Evolutionary conservation across 2,329 filamentous ascomycete genomes (phyloP).

Genomic region (Penicillium brasilianum): DNA sequence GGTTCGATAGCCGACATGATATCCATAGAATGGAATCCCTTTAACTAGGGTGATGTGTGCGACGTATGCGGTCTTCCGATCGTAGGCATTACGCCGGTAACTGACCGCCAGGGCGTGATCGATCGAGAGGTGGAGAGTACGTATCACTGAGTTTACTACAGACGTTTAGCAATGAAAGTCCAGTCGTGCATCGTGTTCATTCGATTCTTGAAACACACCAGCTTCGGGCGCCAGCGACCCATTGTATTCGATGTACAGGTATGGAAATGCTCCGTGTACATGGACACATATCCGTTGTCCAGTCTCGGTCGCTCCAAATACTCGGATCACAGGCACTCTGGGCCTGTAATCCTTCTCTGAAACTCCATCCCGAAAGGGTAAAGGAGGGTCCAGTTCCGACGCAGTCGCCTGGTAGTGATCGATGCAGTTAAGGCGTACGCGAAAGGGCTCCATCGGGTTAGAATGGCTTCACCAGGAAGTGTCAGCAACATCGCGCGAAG

Average conservation of each 20-base stretch:
- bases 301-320: constrained; percentile 91
- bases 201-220: constrained; percentile 58
- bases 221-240: constrained; percentile 69
- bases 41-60: constrained; percentile 92
- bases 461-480: constrained; percentile 26
- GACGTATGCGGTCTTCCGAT: constrained; percentile 74
- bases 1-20: constrained; percentile 86
- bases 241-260: constrained; percentile 87
- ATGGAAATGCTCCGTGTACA: constrained; percentile 93
- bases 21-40: constrained; percentile 94
- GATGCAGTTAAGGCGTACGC: constrained; percentile 91
- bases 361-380: constrained; percentile 68
- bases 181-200: neutral
- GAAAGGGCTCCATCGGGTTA: constrained; percentile 72
- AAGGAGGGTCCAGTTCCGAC: constrained; percentile 77
- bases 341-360: constrained; percentile 67
- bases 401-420: constrained; percentile 88
- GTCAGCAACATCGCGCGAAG: constrained; percentile 33
- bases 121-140: constrained; percentile 80
- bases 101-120: constrained; percentile 87
- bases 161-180: constrained; percentile 16
- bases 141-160: constrained; percentile 75
- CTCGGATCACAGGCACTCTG: constrained; percentile 81
- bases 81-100: constrained; percentile 76
- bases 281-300: constrained; percentile 96